Evolutionary conservation across 169 alveolate genomes (phyloP), one percentile per base, ranked within the genome.

Genomic region (Cryptosporidium xiaoi): DNA sequence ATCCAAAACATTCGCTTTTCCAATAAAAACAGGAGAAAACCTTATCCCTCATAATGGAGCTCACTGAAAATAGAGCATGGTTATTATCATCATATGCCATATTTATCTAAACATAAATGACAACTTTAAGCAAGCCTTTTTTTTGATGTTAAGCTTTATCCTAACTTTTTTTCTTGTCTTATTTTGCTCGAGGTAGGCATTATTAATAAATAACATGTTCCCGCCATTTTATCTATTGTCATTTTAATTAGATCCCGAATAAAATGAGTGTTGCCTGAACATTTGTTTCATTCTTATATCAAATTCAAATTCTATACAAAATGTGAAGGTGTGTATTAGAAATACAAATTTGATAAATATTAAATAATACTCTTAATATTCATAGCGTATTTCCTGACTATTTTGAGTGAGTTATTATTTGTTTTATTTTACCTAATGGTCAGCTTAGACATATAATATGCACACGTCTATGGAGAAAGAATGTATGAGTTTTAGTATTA

Each of bases 1-100:
- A 67, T 0, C 96, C 97, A 90, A 95, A 94, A 66, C 96, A 93
- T 50, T 93, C 93, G 55, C 94, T 96, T 71, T 96, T 96, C 95
- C 94, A 95, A 60, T 94, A 96, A 66, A 93, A 82, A 60, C 94
- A 71, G 58, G 94, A 90, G 48, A 92, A 93, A 40, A 95, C 95
- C 82, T 95, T 94, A 60, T 91, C 90, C 67, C 98, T 90, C 8
- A 83, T 20, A 66, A 77, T 77, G 33, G 87, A 77, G 29, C 87
- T 77, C 3, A 77, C 50, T 24, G 51, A 60, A 62, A 77, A 77
- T 27, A 77, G 40, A 18, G 44, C 44, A n/a, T 62, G 71, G 24
- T 44, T 51, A 16, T 51, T 69, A 15, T n/a, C 44, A 31, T 55
- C 64, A 36, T 56, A 18, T 51, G 34, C 2, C 36, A 44, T 51